A percentile compares a stretch with the other conserved stretches of the same genome.
Evolutionary conservation across 1,284 basidiomycete species (phyloP).

Genomic region (Cystobasidium sp.): DNA sequence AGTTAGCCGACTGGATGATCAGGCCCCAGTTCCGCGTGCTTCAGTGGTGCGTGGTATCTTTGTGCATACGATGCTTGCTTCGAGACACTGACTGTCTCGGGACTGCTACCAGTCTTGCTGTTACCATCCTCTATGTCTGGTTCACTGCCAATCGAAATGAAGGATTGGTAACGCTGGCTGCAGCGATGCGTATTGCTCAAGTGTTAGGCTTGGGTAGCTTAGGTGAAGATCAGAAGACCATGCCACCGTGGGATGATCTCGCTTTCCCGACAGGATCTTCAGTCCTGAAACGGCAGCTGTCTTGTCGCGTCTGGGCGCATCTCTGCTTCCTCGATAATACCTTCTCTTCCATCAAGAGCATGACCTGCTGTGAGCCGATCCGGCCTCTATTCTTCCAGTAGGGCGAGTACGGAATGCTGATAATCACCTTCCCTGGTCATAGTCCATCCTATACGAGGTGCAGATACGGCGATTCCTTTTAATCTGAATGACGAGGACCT

Average conservation of each 20-base stretch:
- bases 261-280: slow-evolving; percentile 30
- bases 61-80: not conserved
- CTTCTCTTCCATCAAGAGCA: slow-evolving; percentile 21
- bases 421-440: not conserved
- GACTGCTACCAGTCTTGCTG: slow-evolving; percentile 9
- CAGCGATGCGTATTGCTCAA: slow-evolving; percentile 36
- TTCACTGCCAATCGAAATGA: slow-evolving; percentile 19
- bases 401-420: too few relatives aligned
- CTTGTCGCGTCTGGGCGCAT: slow-evolving; percentile 20
- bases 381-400: not conserved
- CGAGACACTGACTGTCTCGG: not conserved
- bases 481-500: slow-evolving; percentile 31
- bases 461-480: slow-evolving; percentile 8
- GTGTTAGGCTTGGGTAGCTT: slow-evolving; percentile 14
- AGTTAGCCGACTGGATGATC: slow-evolving; percentile 28
- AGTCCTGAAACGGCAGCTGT: slow-evolving; percentile 17
- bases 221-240: slow-evolving; percentile 29
- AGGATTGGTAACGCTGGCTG: slow-evolving; percentile 9
- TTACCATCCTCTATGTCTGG: slow-evolving; percentile 16
- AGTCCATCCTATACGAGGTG: slow-evolving; percentile 31
- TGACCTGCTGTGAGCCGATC: slow-evolving; percentile 12
- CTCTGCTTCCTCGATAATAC: slow-evolving; percentile 23
- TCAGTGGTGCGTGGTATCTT: not conserved
- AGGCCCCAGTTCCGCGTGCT: slow-evolving; percentile 27
- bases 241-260: slow-evolving; percentile 35